Evolutionary conservation across 108 stramenopile species (phyloP).

Genomic region (Pseudonitzschia multiseries): DNA sequence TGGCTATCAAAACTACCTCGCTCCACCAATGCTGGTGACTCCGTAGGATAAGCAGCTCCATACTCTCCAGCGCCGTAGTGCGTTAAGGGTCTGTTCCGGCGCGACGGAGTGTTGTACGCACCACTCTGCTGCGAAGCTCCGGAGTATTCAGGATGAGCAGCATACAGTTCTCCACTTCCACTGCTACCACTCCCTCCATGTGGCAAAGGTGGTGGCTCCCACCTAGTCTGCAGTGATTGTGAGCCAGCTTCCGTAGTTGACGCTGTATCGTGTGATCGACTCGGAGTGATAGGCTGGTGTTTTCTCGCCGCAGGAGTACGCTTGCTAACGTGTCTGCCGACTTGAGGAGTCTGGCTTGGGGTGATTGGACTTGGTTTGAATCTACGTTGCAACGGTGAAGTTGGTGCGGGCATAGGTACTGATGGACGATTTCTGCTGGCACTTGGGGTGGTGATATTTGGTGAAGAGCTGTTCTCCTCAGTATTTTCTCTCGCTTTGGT

Average conservation of each 20-base stretch:
- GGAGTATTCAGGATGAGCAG: conserved; percentile 3
- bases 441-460: neutral
- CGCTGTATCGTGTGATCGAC: conserved; percentile 12
- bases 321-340: too few species aligned
- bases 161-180: conserved; percentile 4
- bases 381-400: conserved; percentile 29
- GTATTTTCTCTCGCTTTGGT: neutral
- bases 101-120: conserved; percentile 8
- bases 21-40: conserved; percentile 25
- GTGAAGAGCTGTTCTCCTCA: too few species aligned
- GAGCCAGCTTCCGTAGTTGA: conserved; percentile 9
- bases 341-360: conserved; percentile 31
- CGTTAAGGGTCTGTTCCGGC: neutral
- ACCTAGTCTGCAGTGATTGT: neutral
- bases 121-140: neutral
- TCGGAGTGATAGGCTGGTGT: conserved; percentile 19
- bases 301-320: neutral
- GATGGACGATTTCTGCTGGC: neutral
- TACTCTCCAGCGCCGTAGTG: conserved; percentile 4
- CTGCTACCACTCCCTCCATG: neutral
- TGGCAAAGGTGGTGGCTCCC: conserved; percentile 12
- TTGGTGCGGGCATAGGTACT: conserved; percentile 31
- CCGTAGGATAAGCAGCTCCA: conserved; percentile 1
- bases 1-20: conserved; percentile 37
- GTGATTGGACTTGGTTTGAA: conserved; percentile 35